phyloP scores from a whole-genome alignment of 2,329 filamentous ascomycete genomes.

The Pyricularia grisea region DNA sequence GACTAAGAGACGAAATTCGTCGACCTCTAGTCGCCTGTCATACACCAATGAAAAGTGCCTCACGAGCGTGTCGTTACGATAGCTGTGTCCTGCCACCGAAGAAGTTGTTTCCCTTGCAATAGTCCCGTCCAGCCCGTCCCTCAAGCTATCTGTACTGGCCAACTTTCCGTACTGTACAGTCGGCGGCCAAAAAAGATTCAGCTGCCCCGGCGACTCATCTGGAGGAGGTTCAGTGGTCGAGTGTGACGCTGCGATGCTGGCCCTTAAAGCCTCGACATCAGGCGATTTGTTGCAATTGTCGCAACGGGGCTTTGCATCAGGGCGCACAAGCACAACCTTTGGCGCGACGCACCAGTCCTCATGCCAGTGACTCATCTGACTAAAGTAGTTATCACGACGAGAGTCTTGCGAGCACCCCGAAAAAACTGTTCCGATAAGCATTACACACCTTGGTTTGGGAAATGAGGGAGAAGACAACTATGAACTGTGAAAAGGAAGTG shows the following conservation, averaged over 20 bases:
- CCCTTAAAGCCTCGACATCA: not conserved
- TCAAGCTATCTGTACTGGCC: not conserved
- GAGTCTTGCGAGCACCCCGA: no score
- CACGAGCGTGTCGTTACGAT: not conserved
- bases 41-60: not conserved
- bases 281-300: not conserved
- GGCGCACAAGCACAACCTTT: not conserved
- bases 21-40: not conserved
- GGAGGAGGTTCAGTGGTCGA: not conserved
- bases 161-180: not conserved
- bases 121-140: no score
- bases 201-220: not conserved
- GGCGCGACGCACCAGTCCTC: not conserved
- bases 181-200: constrained; percentile 1
- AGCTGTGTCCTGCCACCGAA: no score
- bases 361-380: not conserved
- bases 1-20: not conserved
- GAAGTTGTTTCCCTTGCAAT: no score
- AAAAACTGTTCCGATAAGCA: no score
- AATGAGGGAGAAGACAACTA: no score
- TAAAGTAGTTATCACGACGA: no score
- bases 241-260: not conserved
- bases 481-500: no score
- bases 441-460: no score
- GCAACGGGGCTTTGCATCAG: not conserved